phyloP scores from a whole-genome alignment of 2,329 filamentous ascomycete genomes.

The Chaetomium sp. region DNA sequence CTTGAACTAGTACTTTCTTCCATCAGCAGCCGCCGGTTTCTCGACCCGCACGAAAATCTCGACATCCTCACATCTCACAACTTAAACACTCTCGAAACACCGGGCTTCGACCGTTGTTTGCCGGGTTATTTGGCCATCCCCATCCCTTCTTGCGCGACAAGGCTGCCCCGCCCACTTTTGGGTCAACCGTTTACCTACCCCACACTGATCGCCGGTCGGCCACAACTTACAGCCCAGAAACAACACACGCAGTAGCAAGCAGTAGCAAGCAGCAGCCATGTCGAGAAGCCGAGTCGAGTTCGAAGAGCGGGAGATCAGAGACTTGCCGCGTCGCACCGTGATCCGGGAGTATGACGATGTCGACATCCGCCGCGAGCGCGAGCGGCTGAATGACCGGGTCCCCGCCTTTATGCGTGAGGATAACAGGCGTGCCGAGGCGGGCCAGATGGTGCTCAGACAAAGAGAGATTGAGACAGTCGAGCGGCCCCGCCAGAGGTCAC shows the following conservation, averaged over 20 bases:
- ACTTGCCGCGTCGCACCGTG: constrained; percentile 33
- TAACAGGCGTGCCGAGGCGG: constrained; percentile 50
- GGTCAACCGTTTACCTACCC: constrained; percentile 16
- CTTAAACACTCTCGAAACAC: neutral
- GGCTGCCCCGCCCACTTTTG: constrained; percentile 11
- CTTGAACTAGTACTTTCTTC: constrained; percentile 22
- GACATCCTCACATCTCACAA: neutral
- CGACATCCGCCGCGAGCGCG: constrained; percentile 41
- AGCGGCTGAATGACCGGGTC: constrained; percentile 51
- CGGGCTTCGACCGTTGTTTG: constrained; percentile 1
- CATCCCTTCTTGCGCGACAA: neutral
- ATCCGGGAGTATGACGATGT: constrained; percentile 36
- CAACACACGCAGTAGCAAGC: constrained; percentile 6
- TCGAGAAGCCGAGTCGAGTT: constrained; percentile 43
- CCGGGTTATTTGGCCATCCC: constrained; percentile 2
- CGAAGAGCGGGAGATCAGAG: constrained; percentile 51
- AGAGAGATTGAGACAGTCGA: constrained; percentile 59
- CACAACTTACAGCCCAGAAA: constrained; percentile 16
- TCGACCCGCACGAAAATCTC: constrained; percentile 5
- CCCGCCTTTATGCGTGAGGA: constrained; percentile 58
- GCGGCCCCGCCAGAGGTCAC: constrained; percentile 49
- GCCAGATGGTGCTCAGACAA: constrained; percentile 56
- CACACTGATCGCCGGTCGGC: constrained; percentile 23
- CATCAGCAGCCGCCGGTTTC: constrained; percentile 15
- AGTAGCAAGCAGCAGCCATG: constrained; percentile 32